phyloP scores from a whole-genome alignment of 2,329 filamentous ascomycete species.

The Diplodia mutila region DNA sequence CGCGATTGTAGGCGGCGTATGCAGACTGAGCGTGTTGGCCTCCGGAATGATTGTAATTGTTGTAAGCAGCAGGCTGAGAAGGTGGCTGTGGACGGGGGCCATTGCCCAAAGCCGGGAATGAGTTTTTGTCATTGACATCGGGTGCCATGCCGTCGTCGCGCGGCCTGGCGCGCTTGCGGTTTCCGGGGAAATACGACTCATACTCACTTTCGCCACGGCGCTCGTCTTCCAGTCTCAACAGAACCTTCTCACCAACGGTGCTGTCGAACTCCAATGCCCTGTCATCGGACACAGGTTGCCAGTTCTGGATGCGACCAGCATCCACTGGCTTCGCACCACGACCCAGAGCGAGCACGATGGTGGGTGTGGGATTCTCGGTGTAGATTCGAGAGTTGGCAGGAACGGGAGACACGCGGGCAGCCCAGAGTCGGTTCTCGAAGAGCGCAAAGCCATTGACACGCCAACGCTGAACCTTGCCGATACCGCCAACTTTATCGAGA shows the following conservation, averaged over 20 bases:
- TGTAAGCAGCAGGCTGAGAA: background rate
- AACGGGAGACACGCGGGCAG: slow-evolving; percentile 75
- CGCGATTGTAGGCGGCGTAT: slow-evolving; percentile 27
- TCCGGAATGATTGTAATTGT: background rate
- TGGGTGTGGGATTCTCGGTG: slow-evolving; percentile 76
- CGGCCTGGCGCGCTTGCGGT: slow-evolving; percentile 27
- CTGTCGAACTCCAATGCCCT: slow-evolving; percentile 79
- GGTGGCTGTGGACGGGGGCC: slow-evolving; percentile 39
- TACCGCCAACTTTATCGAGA: slow-evolving; percentile 81
- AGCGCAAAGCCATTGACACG: slow-evolving; percentile 76
- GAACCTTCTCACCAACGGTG: slow-evolving; percentile 81
- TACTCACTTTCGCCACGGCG: slow-evolving; percentile 33
- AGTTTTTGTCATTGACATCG: slow-evolving; percentile 26
- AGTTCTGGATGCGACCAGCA: slow-evolving; percentile 78
- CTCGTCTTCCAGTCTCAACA: slow-evolving; percentile 52
- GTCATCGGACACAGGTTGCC: slow-evolving; percentile 74
- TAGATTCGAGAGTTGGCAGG: slow-evolving; percentile 66
- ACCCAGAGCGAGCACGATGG: slow-evolving; percentile 80
- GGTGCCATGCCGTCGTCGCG: slow-evolving; percentile 2
- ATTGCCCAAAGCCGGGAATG: slow-evolving; percentile 28
- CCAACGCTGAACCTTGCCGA: slow-evolving; percentile 83
- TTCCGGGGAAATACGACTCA: slow-evolving; percentile 35
- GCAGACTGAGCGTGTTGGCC: background rate
- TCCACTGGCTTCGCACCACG: slow-evolving; percentile 78
- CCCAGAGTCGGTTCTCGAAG: slow-evolving; percentile 84